These are phyloP conservation scores for Limnanthes douglasii DNA, from an alignment of 345 rosid genomes.

Conservation along the genomic window DNA sequence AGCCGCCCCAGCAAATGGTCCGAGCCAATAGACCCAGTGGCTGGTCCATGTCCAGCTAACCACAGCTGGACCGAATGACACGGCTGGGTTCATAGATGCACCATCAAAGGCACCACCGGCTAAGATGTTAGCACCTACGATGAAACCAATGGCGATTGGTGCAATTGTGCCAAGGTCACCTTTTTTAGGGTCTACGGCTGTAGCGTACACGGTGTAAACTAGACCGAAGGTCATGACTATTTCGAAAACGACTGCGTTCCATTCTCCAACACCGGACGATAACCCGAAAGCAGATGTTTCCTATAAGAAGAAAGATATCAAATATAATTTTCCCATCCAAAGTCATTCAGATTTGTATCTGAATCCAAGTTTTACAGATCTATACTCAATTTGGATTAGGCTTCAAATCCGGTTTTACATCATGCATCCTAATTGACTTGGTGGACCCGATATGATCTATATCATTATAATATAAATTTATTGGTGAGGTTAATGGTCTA, in stretches of 20 bases:
- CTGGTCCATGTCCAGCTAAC: conserved; percentile 90
- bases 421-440: no score
- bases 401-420: no score
- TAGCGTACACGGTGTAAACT: conserved; percentile 83
- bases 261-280: conserved; percentile 49
- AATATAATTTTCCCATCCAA: not conserved
- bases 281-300: conserved; percentile 47
- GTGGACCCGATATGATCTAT: no score
- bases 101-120: conserved; percentile 90
- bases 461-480: no score
- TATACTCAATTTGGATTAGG: no score
- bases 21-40: conserved; percentile 96
- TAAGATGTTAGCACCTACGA: conserved; percentile 86
- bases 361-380: no score
- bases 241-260: conserved; percentile 78
- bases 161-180: conserved; percentile 71
- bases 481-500: no score
- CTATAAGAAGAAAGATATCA: conserved; percentile 11
- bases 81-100: conserved; percentile 95
- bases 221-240: conserved; percentile 93
- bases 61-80: conserved; percentile 86
- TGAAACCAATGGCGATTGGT: conserved; percentile 78
- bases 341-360: no score
- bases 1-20: conserved; percentile 64
- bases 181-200: conserved; percentile 85